Conservation (phyloP, 306 rosid species). For the Mimosa pudica region DNA sequence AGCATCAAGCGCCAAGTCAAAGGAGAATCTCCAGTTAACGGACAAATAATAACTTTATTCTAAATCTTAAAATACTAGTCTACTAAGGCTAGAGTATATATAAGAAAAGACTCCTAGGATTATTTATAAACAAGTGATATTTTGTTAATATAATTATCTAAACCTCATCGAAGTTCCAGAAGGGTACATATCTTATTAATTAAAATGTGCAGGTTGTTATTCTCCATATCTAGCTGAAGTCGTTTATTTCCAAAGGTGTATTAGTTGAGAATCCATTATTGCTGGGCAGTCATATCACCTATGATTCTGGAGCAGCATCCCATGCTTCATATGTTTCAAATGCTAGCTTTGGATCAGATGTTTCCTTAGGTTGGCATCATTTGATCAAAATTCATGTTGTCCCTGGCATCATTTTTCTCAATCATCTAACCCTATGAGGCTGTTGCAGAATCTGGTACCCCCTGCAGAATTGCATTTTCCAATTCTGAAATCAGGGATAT, state of each 20-base stretch:
- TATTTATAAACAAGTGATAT: no score
- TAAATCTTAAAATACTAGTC: no score
- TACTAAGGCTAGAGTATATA: no score
- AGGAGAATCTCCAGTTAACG: no score
- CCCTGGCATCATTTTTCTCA: conserved; percentile 2
- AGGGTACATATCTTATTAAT: conserved; percentile 31
- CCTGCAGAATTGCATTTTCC: conserved; percentile 83
- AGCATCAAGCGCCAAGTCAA: no score
- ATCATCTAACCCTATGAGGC: conserved; percentile 22
- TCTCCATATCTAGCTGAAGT: conserved; percentile 70
- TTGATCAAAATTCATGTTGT: conserved; percentile 8
- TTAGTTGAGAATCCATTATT: conserved; percentile 50
- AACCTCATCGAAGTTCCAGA: conserved; percentile 20
- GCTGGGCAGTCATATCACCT: conserved; percentile 37
- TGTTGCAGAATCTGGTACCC: conserved; percentile 64
- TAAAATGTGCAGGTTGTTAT: conserved; percentile 60
- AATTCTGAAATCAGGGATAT: conserved; percentile 75
- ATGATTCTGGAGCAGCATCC: conserved; percentile 43
- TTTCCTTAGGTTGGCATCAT: conserved; percentile 66
- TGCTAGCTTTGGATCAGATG: conserved; percentile 84
- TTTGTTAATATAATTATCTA: conserved; percentile 25
- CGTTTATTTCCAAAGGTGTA: conserved; percentile 51
- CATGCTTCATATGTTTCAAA: conserved; percentile 56
- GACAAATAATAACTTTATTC: no score
- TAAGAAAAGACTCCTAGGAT: no score